Evolutionary conservation across 495 filamentous ascomycete species (phyloP), one percentile per base, ranked within the genome.

Genomic region (Oidiodendron maius): DNA sequence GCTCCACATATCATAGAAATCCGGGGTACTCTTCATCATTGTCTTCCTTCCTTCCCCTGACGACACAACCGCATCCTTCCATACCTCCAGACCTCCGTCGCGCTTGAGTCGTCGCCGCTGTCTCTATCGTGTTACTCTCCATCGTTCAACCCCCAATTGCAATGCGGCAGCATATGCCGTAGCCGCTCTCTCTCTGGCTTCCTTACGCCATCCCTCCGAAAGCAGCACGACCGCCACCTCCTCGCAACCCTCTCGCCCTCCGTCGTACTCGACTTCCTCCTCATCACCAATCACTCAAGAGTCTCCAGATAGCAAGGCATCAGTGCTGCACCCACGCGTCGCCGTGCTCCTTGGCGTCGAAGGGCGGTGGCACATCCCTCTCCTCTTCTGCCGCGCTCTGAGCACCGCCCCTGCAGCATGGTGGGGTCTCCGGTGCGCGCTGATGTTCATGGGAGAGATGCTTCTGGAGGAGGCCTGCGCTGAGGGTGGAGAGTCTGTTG

Each of bases 311-410:
- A 46, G 20, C 21, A 53, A 38, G 18, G 37, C 35, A 23, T 58
- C 52, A 3, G 63, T 62, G 5, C 59, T 82, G 36, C 81, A 83
- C 59, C 82, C 82, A 3, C 77, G 80, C 11, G 75, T 84, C 26
- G 82, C 82, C 18, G 77, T 83, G 41, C 70, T 85, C 26, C 61
- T 85, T 10, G 82, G 81, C 2, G 76, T 86, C 4, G 75, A 77
- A 37, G 70, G 69, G 47, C 71, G 71, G 47, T 85, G 81, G 72
- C 74, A 83, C 59, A 61, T 83, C 32, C 82, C 82, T 6, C 63
- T 85, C 40, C 62, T 84, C 4, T 66, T 83, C 34, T 78, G 77
- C 44, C 75, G 82, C 15, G 78, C 78, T 9, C 58, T 84, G 55
- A 78, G 74, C 44, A 81, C 77, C 10, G 68, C 68, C 25, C 79